phyloP scores from a whole-genome alignment of 306 rosid species.

The Acmispon strigosus region DNA sequence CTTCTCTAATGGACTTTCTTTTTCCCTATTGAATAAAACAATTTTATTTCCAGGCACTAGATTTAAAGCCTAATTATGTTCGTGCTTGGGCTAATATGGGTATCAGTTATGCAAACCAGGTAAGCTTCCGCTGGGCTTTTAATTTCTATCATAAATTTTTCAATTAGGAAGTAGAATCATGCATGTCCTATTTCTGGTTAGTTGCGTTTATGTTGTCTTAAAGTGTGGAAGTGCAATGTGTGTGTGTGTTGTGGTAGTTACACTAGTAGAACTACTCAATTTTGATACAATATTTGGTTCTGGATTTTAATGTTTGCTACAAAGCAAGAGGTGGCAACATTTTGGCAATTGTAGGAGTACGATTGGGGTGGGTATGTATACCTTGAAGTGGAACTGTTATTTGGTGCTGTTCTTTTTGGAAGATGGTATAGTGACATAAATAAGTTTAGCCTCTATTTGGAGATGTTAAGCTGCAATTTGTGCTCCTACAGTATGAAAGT shows the following conservation, averaged over 20 bases:
- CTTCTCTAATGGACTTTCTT: conserved; percentile 1
- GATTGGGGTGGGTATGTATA: neutral
- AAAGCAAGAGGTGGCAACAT: neutral
- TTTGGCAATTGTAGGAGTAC: neutral
- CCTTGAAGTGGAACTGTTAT: neutral
- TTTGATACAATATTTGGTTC: neutral
- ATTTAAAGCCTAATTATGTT: conserved; percentile 96
- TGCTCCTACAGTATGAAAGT: neutral
- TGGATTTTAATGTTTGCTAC: neutral
- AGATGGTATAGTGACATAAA: neutral
- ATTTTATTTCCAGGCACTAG: conserved; percentile 62
- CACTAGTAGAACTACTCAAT: neutral
- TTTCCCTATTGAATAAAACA: conserved; percentile 2
- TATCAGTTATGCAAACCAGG: conserved; percentile 98
- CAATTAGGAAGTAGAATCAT: neutral
- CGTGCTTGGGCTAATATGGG: conserved; percentile 99
- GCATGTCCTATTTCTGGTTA: neutral
- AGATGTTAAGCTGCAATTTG: neutral
- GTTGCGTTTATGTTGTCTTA: neutral
- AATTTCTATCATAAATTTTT: neutral
- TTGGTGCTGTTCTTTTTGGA: neutral
- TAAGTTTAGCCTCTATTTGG: neutral
- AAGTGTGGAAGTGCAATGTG: neutral
- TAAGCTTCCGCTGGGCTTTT: conserved; percentile 18
- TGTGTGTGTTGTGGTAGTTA: neutral